A percentile compares a stretch with the other conserved stretches of the same genome.
Conservation (phyloP, 352 stramenopile genomes). For the Phytopythium chamaehyphon region DNA sequence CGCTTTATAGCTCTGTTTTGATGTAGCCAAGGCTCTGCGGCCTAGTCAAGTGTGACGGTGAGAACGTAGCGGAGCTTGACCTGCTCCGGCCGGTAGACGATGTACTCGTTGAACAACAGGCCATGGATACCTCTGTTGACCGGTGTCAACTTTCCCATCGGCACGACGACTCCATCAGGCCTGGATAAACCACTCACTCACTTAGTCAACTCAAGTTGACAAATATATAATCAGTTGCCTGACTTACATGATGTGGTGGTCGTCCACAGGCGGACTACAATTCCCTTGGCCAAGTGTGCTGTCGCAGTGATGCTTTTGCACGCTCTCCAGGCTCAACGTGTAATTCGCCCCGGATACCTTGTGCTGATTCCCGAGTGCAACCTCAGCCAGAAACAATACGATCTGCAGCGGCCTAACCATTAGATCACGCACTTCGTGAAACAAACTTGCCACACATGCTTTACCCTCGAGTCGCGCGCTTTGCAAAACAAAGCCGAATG, state of each 20-base stretch:
- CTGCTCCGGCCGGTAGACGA: slow-evolving; percentile 42
- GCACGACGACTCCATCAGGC: slow-evolving; percentile 32
- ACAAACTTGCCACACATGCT: no score
- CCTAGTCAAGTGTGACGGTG: slow-evolving; percentile 21
- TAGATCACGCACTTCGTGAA: not conserved
- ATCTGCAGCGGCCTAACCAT: slow-evolving; percentile 7
- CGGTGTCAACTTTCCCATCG: slow-evolving; percentile 19
- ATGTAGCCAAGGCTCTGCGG: no score
- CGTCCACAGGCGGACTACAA: slow-evolving; percentile 16
- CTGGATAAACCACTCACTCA: slow-evolving; percentile 1
- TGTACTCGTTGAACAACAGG: slow-evolving; percentile 45
- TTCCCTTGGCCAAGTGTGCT: slow-evolving; percentile 24
- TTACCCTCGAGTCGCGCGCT: not conserved
- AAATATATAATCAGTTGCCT: not conserved
- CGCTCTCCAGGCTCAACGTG: slow-evolving; percentile 20
- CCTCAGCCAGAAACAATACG: slow-evolving; percentile 33
- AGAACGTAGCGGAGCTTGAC: slow-evolving; percentile 37
- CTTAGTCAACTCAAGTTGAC: not conserved
- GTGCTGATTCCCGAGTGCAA: slow-evolving; percentile 27
- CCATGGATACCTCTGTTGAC: slow-evolving; percentile 9
- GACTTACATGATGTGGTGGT: slow-evolving; percentile 18
- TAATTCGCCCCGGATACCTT: slow-evolving; percentile 9
- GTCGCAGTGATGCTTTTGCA: slow-evolving; percentile 23
- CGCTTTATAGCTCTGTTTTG: no score
- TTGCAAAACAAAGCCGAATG: slow-evolving; percentile 58